Percentiles rank a stretch among this genome's conserved stretches.
Conservation (phyloP, 2,329 filamentous ascomycete genomes). For the Aaosphaeria pasadenensis region DNA sequence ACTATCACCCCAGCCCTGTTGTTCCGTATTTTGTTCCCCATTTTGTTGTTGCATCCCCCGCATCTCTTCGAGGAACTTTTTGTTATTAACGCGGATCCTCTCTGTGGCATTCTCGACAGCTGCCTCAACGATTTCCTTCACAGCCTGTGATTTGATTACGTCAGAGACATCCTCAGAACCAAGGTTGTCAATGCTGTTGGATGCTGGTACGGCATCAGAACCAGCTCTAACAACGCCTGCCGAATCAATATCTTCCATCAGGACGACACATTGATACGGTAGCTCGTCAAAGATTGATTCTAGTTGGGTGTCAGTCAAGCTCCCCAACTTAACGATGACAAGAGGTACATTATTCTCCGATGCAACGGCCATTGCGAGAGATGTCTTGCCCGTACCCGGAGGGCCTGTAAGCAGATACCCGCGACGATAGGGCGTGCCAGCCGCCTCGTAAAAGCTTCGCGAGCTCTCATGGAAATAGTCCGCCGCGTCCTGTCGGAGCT, state of each 20-base stretch:
- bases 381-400: constrained; percentile 92
- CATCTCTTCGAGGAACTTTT: too few relatives aligned
- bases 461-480: too few relatives aligned
- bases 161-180: neutral
- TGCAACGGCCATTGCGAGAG: neutral
- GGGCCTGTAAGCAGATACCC: constrained; percentile 92
- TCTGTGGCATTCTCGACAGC: too few relatives aligned
- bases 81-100: too few relatives aligned
- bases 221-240: neutral
- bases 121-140: too few relatives aligned
- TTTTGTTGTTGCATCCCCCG: too few relatives aligned
- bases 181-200: neutral
- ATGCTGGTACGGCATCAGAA: constrained; percentile 1
- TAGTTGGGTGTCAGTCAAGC: constrained; percentile 6
- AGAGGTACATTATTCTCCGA: constrained; percentile 4
- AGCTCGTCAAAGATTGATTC: constrained; percentile 11
- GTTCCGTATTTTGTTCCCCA: too few relatives aligned
- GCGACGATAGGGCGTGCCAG: constrained; percentile 46
- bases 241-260: constrained; percentile 14
- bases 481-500: too few relatives aligned
- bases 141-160: too few relatives aligned
- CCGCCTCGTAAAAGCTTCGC: neutral
- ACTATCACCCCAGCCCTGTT: too few relatives aligned
- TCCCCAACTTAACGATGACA: constrained; percentile 10
- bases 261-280: constrained; percentile 9